These are phyloP conservation scores for Coemansia sp. DNA, from an alignment of 192 early-diverging fungal species.

Conservation along the genomic window DNA sequence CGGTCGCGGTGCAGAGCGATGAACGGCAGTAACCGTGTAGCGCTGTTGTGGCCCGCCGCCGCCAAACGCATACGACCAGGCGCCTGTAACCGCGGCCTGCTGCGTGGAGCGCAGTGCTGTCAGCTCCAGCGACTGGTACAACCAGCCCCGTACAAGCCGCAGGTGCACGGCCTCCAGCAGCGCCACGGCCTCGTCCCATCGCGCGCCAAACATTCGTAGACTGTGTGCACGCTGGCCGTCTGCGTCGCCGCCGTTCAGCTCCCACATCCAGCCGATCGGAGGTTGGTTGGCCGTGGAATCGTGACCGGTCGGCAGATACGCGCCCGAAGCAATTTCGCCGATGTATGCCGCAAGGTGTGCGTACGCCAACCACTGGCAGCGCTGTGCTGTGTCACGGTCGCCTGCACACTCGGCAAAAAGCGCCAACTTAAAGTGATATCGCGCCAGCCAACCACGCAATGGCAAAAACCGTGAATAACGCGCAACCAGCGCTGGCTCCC, in stretches of 20 bases:
- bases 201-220: conserved; percentile 40
- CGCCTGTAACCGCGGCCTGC: conserved; percentile 5
- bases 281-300: conserved; percentile 2
- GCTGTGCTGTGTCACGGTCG: conserved; percentile 39
- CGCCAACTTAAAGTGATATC: conserved; percentile 45
- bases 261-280: conserved; percentile 38
- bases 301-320: conserved; percentile 20
- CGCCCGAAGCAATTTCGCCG: conserved; percentile 32
- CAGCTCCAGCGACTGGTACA: conserved; percentile 32
- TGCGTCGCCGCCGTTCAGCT: conserved; percentile 23
- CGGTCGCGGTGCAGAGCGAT: conserved; percentile 18
- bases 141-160: conserved; percentile 44
- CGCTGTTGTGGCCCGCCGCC: conserved; percentile 6
- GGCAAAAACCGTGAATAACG: conserved; percentile 26
- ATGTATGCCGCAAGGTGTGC: conserved; percentile 21
- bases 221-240: conserved; percentile 31
- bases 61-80: conserved; percentile 13
- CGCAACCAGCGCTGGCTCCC: conserved; percentile 8
- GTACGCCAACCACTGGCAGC: conserved; percentile 44
- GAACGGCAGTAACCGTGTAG: conserved; percentile 15
- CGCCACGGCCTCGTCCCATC: conserved; percentile 33
- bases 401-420: conserved; percentile 36
- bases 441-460: conserved; percentile 41
- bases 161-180: conserved; percentile 32
- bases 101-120: conserved; percentile 12